Base-by-base conservation (phyloP, 306 rosid genomes). In the Corylus avellana region DNA sequence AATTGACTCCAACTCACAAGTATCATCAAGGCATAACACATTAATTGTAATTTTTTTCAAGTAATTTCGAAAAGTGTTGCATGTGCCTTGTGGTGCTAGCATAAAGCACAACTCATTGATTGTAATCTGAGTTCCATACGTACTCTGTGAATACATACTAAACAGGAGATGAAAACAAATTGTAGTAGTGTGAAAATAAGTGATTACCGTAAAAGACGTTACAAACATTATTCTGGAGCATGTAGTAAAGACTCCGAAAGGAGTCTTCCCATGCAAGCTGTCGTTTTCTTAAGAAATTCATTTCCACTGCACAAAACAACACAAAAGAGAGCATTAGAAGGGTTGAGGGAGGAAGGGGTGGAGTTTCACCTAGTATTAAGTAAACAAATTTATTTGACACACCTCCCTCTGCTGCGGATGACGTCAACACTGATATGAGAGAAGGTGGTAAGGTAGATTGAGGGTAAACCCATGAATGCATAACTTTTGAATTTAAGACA, bases 401-500 rank as follows among this genome's bases (percentile, higher is more conserved):
- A 90, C 94, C 96, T 93, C 89, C 88, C 77, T 84, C 92, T 50
- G 87, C 78, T 51, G 88, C 79, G 70, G 92, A 85, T 53, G 98
- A 91, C 83, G 86, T 89, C 88, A 96, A 82, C 29, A 86, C 81
- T 70, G 93, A 88, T 78, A 96, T 84, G 75, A 93, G 75, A 73
- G 99, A 88, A 73, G 92, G 73, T 12, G 97, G 97, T 39, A 96
- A 84, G 73, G 89, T 76, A 66, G 97, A 90, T 83, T 96, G 99
- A 61, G 98, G 98, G 80, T 94, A 89, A 87, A 91, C 81, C 98
- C 98, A 94, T 46, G 98, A 92, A 81, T 91, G 93, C 81, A 94
- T 78, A 55, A 78, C 81, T 70, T 82, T 78, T 66, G 85, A 74
- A 62, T 62, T 70, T 12, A 79, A 73, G 27, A 77, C 85, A 57